Base-by-base conservation (phyloP, 176 grass and related monocot species). In the Triticum dicoccoides region DNA sequence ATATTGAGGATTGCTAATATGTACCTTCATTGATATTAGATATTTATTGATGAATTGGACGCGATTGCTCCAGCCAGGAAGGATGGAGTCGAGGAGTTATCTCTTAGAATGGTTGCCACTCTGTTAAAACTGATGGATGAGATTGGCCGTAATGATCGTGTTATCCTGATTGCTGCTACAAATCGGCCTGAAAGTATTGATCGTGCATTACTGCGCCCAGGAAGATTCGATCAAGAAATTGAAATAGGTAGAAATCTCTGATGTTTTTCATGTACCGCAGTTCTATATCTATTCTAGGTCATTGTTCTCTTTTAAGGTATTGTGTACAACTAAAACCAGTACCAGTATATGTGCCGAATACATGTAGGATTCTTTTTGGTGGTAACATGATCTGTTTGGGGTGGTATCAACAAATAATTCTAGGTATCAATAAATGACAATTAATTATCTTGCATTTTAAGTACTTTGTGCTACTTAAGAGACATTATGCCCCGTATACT, bases 11-110 rank as follows among this genome's bases (percentile, higher is more conserved):
- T 86, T 77, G 18, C 69, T 89, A 4, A 86, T 41, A 75, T 84
- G 49, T 69, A 76, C 77, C n/a, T 81, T 85, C 39, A n/a, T 81
- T 85, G 29, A 25, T 87, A 84, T 29, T 78, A 98, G 93, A 88
- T 98, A 87, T 98, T 98, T 90, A 91, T 96, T 86, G 96, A 98
- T 89, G 96, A 98, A 82, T 86, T 98, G 91, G 96, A 98, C 89
- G 93, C 93, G 65, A 96, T 98, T 96, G 96, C 96, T 77, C 93
- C 93, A 89, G 83, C 94, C 91, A 84, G 92, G 87, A 89, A 89
- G 64, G 90, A 96, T 79, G 96, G 96, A 44, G 78, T 90, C 15
- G 96, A 98, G 80, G 90, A 89, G 44, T 85, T 98, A 71, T 98
- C 93, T 77, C 82, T 92, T 89, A 92, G 96, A 90, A 98, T 96